Conservation (phyloP, 1,284 basidiomycete genomes). For the Cryptococcus deneoformans region DNA sequence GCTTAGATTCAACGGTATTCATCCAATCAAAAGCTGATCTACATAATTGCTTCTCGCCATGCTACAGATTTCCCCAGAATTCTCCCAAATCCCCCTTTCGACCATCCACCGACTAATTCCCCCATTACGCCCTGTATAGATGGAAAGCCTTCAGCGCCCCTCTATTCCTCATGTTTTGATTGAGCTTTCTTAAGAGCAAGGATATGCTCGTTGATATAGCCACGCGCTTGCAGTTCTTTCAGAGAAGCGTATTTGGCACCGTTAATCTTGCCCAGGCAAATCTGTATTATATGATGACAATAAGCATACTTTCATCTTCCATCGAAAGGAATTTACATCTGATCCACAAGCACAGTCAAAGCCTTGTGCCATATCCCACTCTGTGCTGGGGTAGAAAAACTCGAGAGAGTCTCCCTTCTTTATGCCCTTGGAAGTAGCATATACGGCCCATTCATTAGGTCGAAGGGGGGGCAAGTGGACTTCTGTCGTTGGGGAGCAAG, state of each 20-base stretch:
- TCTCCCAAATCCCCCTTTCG: no score
- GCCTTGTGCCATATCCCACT: conserved; percentile 67
- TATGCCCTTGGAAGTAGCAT: conserved; percentile 40
- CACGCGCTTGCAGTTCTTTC: conserved; percentile 40
- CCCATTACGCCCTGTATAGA: no score
- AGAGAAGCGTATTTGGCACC: conserved; percentile 50
- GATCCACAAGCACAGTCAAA: conserved; percentile 60
- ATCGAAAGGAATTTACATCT: conserved; percentile 30
- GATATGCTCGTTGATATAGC: conserved; percentile 48
- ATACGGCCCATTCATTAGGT: conserved; percentile 50
- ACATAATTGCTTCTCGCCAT: no score
- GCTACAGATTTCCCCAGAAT: no score
- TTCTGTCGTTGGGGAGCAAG: conserved; percentile 61
- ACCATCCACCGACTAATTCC: no score
- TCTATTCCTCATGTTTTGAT: no score
- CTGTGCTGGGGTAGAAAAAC: conserved; percentile 67
- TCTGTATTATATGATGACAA: conserved; percentile 13
- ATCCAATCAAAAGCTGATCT: no score
- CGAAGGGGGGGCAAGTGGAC: conserved; percentile 56
- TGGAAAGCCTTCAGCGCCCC: no score
- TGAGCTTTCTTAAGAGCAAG: conserved; percentile 38
- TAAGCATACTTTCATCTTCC: background rate
- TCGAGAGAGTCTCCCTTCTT: conserved; percentile 53
- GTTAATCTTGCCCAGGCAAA: conserved; percentile 49
- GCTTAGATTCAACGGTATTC: no score